These are phyloP conservation scores for Juncus inflexus DNA, from an alignment of 176 grass and related monocot genomes.

Conservation along the genomic window DNA sequence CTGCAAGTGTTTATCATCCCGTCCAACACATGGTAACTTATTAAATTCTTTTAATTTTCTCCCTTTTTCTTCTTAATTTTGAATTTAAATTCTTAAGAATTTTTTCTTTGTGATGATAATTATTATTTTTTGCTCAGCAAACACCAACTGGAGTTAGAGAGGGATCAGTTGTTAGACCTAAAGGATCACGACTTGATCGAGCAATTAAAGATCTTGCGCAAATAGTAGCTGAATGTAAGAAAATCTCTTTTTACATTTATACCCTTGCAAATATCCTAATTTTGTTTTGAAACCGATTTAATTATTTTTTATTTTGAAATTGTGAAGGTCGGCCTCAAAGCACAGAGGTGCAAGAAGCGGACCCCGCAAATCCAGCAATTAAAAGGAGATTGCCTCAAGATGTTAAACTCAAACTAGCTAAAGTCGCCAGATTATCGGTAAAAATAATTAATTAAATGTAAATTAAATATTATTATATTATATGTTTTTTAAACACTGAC, in stretches of 20 bases:
- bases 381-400: conserved; percentile 89
- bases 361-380: conserved; percentile 60
- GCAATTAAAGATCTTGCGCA: conserved; percentile 90
- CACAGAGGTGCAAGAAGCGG: conserved; percentile 66
- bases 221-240: conserved; percentile 80
- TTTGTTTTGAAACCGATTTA: conserved; percentile 22
- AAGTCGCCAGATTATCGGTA: conserved; percentile 99
- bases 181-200: conserved; percentile 92
- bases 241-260: conserved; percentile 5
- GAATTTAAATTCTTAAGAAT: no score
- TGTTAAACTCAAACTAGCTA: conserved; percentile 91
- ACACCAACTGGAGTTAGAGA: conserved; percentile 39
- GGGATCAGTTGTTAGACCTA: conserved; percentile 73
- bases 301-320: conserved; percentile 34
- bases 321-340: conserved; percentile 63
- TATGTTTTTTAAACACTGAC: conserved; percentile 3
- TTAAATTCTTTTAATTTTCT: conserved; percentile 31
- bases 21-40: conserved; percentile 49
- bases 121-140: conserved; percentile 35
- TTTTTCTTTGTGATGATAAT: background rate
- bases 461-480: conserved; percentile 11
- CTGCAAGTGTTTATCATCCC: conserved; percentile 40
- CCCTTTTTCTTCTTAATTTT: background rate
- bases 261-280: background rate
- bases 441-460: conserved; percentile 29